Evolutionary conservation across 2,329 filamentous ascomycete species (phyloP).

Genomic region (Stagonosporopsis rhizophila): DNA sequence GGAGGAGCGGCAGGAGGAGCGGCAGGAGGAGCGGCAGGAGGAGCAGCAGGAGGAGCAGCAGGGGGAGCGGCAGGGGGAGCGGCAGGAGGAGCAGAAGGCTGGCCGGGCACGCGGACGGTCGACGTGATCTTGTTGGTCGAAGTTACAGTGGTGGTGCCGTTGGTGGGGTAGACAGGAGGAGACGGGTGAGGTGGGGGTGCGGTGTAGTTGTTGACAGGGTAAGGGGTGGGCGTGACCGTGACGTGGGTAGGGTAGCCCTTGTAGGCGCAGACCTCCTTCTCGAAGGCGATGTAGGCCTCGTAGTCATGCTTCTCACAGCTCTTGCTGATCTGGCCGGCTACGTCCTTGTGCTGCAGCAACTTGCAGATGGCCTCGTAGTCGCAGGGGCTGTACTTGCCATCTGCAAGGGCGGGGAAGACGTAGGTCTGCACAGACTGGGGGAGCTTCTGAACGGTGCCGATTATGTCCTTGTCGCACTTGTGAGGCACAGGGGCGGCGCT

Average conservation of each 20-base stretch:
- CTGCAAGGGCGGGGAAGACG: constrained; percentile 20
- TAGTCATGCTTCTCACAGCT: constrained; percentile 8
- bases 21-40: not conserved
- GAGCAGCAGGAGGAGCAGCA: not conserved
- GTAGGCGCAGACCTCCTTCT: constrained; percentile 7
- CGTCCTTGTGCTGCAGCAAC: constrained; percentile 10
- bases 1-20: constrained; percentile 2
- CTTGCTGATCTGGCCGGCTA: constrained; percentile 15
- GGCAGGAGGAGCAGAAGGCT: constrained; percentile 3
- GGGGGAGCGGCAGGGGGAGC: not conserved
- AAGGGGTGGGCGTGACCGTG: constrained; percentile 12
- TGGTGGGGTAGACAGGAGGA: constrained; percentile 6
- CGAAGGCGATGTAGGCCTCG: constrained; percentile 8
- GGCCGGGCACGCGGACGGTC: not conserved
- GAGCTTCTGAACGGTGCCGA: constrained; percentile 12
- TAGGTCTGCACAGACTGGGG: constrained; percentile 16
- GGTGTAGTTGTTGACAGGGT: constrained; percentile 11
- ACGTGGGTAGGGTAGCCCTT: constrained; percentile 9
- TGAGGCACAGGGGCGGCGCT: constrained; percentile 5
- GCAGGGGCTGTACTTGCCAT: constrained; percentile 13
- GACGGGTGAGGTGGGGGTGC: constrained; percentile 9
- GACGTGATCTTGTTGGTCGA: constrained; percentile 12
- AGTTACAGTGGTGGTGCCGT: constrained; percentile 10
- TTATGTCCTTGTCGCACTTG: constrained; percentile 15
- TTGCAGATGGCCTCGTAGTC: constrained; percentile 9